Evolutionary conservation across 768 basidiomycete species (phyloP).

Genomic region (Trametes meyenii): DNA sequence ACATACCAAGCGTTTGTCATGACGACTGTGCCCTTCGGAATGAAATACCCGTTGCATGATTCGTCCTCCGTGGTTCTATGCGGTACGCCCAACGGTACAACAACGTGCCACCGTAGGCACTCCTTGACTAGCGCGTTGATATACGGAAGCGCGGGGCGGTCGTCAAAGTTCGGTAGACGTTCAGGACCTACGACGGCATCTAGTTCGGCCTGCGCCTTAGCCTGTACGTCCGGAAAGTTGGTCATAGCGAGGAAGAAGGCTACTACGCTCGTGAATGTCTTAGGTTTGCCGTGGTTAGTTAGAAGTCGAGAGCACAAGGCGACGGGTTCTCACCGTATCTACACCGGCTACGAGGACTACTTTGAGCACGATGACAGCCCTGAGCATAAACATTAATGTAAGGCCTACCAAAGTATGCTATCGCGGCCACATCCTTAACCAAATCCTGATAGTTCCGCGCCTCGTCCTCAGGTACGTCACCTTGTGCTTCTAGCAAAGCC

Average conservation of each 20-base stretch:
- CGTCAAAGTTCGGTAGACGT: conserved; percentile 32
- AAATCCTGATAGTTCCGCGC: background rate
- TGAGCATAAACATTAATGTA: too few relatives aligned
- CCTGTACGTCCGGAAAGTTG: conserved; percentile 31
- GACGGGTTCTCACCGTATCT: conserved; percentile 51
- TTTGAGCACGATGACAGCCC: background rate
- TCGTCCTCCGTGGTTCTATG: conserved; percentile 27
- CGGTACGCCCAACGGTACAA: conserved; percentile 27
- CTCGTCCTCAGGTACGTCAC: background rate
- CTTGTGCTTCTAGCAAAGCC: background rate
- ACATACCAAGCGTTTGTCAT: conserved; percentile 11
- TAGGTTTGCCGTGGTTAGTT: background rate
- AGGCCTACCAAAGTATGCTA: conserved; percentile 6
- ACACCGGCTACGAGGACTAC: conserved; percentile 43
- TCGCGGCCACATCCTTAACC: background rate
- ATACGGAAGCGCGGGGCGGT: conserved; percentile 29
- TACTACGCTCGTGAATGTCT: conserved; percentile 30
- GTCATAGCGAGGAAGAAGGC: conserved; percentile 38
- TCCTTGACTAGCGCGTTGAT: conserved; percentile 32
- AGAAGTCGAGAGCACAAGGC: background rate
- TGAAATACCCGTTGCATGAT: conserved; percentile 28
- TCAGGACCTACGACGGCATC: conserved; percentile 31
- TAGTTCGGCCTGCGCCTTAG: conserved; percentile 33
- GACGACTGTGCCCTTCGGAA: conserved; percentile 33
- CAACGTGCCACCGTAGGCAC: conserved; percentile 29